Base-by-base conservation (phyloP, 768 basidiomycete genomes). In the Cystoderma amianthinum region DNA sequence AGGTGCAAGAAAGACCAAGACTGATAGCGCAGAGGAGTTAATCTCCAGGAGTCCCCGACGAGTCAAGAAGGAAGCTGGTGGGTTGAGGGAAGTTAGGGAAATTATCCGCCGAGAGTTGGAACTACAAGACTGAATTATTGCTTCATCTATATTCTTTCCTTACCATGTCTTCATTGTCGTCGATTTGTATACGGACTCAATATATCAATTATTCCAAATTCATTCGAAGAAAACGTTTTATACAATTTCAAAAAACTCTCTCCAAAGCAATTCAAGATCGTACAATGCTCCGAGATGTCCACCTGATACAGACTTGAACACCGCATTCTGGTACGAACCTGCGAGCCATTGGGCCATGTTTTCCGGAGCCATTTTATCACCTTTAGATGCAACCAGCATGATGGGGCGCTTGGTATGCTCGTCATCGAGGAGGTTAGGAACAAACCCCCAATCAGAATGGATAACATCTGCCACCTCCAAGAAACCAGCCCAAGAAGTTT, bases 51-150 rank as follows among this genome's bases (percentile, higher is more conserved):
- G 87, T 58, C 88, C 88, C 5, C 76, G 74, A 42, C 65, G 76
- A 45, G 80, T 91, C 24, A 83, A 78, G 54, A 70, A 68, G 19
- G 85, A 88, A 52, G 72, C 65, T 4, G 83, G 86, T 22, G 85
- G 87, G 0, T 65, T 91, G 49, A 71, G 88, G 28, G 76, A 85
- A 56, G 87, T 90, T 22, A 67, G 87, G 43, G 88, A 91, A 60
- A 81, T 86, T 52, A 85, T 91, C 54, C 72, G 85, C 51, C 68
- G 72, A 48, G 88, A 90, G 64, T 63, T 90, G 51, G 86, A 89
- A 61, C 57, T 81, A 48, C 68, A 79, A 39, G 85, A 86, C 53
- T 76, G 54, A 68, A 48, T 42, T 51, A 41, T 48, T 64, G 59
- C 66, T 64, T 47, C 49, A 60, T 63, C 45, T 63, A 54, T 37